phyloP scores from a whole-genome alignment of 306 rosid species.

The Glycine tomentella region DNA sequence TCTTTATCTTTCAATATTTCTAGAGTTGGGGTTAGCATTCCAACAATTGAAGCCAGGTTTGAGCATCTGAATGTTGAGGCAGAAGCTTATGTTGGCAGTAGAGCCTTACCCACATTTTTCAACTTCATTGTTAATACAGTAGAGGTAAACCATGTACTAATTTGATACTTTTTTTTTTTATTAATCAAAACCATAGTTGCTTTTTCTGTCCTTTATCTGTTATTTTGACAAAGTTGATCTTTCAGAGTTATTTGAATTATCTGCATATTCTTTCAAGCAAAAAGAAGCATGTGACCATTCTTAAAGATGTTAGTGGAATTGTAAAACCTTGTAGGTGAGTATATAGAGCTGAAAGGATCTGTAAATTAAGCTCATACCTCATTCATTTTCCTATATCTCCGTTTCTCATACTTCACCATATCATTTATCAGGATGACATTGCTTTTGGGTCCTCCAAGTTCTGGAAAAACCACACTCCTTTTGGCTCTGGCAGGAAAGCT shows the following conservation, averaged over 20 bases:
- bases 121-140: conserved; percentile 40
- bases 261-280: conserved; percentile 49
- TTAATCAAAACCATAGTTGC: not conserved
- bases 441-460: conserved; percentile 85
- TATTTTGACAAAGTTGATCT: conserved; percentile 9
- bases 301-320: conserved; percentile 70
- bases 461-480: conserved; percentile 82
- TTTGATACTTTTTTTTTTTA: not conserved
- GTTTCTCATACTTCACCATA: not conserved
- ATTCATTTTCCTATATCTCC: not conserved
- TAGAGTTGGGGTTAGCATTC: conserved; percentile 68
- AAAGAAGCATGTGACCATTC: conserved; percentile 55
- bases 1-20: not conserved
- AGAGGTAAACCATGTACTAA: conserved; percentile 44
- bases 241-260: conserved; percentile 29
- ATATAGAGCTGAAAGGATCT: not conserved
- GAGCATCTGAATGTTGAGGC: conserved; percentile 64
- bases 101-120: conserved; percentile 51
- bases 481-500: conserved; percentile 76
- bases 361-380: not conserved
- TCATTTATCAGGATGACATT: conserved; percentile 63
- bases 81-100: conserved; percentile 56
- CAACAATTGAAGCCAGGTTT: conserved; percentile 67
- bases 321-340: conserved; percentile 71
- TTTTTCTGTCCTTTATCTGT: not conserved